A percentile compares a stretch with the other conserved stretches of the same genome.
phyloP scores from a whole-genome alignment of 352 stramenopile species.

The Thraustochytrium striatum region DNA sequence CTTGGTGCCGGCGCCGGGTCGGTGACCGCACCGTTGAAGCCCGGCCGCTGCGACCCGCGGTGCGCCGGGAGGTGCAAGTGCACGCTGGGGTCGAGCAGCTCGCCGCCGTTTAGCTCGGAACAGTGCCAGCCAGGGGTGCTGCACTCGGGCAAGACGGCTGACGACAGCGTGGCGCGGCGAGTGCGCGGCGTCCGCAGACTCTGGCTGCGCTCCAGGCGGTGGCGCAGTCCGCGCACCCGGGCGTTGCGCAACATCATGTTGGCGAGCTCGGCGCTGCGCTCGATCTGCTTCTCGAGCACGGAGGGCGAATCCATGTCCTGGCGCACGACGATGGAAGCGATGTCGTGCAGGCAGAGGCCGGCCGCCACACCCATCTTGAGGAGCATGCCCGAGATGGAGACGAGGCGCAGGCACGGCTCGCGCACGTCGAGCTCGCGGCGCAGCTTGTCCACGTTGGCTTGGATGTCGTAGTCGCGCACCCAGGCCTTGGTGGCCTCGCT shows the following conservation, averaged over 20 bases:
- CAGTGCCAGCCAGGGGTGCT: too few relatives aligned
- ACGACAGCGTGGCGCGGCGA: conserved; percentile 13
- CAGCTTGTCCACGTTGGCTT: conserved; percentile 4
- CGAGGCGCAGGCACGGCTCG: conserved; percentile 9
- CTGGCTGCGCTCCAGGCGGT: background rate
- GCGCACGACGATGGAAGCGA: conserved; percentile 34
- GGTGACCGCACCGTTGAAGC: too few relatives aligned
- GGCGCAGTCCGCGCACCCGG: conserved; percentile 19
- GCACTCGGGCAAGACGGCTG: background rate
- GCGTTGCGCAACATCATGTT: conserved; percentile 28
- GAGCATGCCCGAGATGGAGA: conserved; percentile 22
- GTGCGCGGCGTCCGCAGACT: background rate
- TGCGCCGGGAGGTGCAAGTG: too few relatives aligned
- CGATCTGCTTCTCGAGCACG: conserved; percentile 28
- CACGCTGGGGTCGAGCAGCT: too few relatives aligned
- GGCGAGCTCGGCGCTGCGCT: background rate
- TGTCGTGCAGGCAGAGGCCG: conserved; percentile 41
- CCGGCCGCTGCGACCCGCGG: too few relatives aligned
- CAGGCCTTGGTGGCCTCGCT: conserved; percentile 16
- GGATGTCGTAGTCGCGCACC: conserved; percentile 36
- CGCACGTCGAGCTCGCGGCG: conserved; percentile 28
- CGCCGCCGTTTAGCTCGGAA: too few relatives aligned
- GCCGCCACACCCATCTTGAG: conserved; percentile 18
- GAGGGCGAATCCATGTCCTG: conserved; percentile 32
- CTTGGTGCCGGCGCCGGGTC: too few relatives aligned